A percentile compares a stretch with the other conserved stretches of the same genome.
phyloP scores from a whole-genome alignment of 1,284 basidiomycete species.

The Fomitopsis schrenkii region DNA sequence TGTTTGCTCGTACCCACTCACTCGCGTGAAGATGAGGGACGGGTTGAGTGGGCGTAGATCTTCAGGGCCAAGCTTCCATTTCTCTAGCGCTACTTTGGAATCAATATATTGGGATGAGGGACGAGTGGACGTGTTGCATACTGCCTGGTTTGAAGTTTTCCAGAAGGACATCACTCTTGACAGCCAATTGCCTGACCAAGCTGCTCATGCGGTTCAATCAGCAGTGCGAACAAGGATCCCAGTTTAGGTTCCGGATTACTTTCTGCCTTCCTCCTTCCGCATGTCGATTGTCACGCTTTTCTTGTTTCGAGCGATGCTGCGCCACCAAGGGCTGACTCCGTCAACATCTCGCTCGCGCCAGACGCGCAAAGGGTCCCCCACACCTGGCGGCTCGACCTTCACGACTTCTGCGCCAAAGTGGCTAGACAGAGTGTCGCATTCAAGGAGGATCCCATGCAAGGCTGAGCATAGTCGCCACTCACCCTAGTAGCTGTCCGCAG shows the following conservation, averaged over 20 bases:
- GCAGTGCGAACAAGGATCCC: too few species aligned
- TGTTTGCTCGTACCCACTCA: slow-evolving; percentile 71
- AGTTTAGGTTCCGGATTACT: slow-evolving; percentile 35
- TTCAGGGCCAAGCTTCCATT: slow-evolving; percentile 59
- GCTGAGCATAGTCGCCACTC: slow-evolving; percentile 9
- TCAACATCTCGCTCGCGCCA: slow-evolving; percentile 69
- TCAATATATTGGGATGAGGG: not conserved
- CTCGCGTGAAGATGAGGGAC: slow-evolving; percentile 64
- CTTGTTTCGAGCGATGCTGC: slow-evolving; percentile 67
- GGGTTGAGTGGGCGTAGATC: slow-evolving; percentile 55
- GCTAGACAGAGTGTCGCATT: slow-evolving; percentile 26
- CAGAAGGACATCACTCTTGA: slow-evolving; percentile 58
- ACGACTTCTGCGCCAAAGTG: slow-evolving; percentile 71
- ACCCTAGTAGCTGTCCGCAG: slow-evolving; percentile 68
- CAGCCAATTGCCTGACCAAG: slow-evolving; percentile 56
- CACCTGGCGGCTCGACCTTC: slow-evolving; percentile 60
- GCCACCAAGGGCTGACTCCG: slow-evolving; percentile 69
- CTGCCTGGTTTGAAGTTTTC: slow-evolving; percentile 76
- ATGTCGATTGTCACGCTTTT: slow-evolving; percentile 68
- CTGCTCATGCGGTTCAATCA: slow-evolving; percentile 27
- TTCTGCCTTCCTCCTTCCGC: slow-evolving; percentile 54
- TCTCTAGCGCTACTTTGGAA: slow-evolving; percentile 50
- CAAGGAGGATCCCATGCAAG: not conserved
- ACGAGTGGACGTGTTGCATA: slow-evolving; percentile 28
- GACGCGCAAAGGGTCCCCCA: slow-evolving; percentile 63